Evolutionary conservation across 345 rosid genomes (phyloP).

Genomic region (Triadica sebifera): DNA sequence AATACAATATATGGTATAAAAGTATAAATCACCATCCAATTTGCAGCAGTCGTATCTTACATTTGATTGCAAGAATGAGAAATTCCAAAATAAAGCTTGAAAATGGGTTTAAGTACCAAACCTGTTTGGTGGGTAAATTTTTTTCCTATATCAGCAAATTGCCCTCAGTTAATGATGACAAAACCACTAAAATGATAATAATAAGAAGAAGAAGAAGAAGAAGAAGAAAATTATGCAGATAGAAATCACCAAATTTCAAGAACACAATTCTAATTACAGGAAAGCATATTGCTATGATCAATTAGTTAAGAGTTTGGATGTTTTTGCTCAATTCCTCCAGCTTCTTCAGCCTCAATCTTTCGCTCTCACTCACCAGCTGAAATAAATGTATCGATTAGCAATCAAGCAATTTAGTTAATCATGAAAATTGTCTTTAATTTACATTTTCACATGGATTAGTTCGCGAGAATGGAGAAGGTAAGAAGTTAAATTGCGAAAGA

Average conservation of each 20-base stretch:
- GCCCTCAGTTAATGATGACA: neutral
- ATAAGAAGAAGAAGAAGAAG: too few species aligned
- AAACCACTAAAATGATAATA: too few species aligned
- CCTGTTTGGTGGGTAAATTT: neutral
- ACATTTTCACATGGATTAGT: too few species aligned
- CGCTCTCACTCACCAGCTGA: constrained; percentile 83
- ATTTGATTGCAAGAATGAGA: constrained; percentile 9
- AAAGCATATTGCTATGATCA: neutral
- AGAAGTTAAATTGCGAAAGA: too few species aligned
- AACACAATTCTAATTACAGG: too few species aligned
- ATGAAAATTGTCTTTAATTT: too few species aligned
- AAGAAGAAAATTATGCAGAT: too few species aligned
- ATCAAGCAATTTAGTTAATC: too few species aligned
- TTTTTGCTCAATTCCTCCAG: constrained; percentile 84
- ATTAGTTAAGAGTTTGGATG: constrained; percentile 39
- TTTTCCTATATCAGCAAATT: constrained; percentile 5
- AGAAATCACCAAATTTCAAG: too few species aligned
- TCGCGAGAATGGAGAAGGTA: too few species aligned
- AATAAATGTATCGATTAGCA: neutral
- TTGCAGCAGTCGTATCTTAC: constrained; percentile 2
- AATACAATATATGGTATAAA: too few species aligned
- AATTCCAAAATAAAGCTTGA: neutral
- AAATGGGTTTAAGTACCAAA: neutral
- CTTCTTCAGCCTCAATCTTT: constrained; percentile 73
- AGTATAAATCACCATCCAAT: neutral